Evolutionary conservation across 208 protist genomes (phyloP), one percentile per base, ranked within the genome.

Genomic region (Sergeia podlipaevii): DNA sequence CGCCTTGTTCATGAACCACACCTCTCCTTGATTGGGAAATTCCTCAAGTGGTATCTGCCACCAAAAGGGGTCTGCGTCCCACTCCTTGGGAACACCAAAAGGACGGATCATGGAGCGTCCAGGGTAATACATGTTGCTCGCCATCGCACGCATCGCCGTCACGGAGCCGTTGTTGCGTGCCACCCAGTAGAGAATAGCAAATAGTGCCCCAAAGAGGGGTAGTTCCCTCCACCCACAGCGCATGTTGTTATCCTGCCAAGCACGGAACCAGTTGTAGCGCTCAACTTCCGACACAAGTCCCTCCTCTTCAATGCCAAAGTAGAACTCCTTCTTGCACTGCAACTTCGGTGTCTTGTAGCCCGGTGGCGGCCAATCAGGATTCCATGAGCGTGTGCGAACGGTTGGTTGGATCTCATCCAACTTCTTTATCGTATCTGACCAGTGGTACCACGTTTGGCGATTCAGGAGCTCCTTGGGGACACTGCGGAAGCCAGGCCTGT

Each of bases 381-480:
- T 91, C 83, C 83, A 91, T 36, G 86, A 88, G 13, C 86, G 82
- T 32, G 82, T 88, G 23, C 82, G 86, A 23, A 85, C 85, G 3
- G 82, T 89, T 11, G 86, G 75, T 68, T 87, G 79, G 43, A 94
- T 91, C 53, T 94, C 82, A 60, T 94, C 80, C 77, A 74, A 89
- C 54, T 91, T 90, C 43, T 55, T 87, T 37, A 89, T 80, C n/a
- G 76, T 84, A 52, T 90, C 70, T 7, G 76, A 81, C 86, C 86
- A 94, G 70, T 91, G 79, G 63, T 94, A 94, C 86, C 86, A 94
- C 15, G 86, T 94, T 52, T 94, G 76, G 6, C 71, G 60, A 55
- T 94, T 94, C 17, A 94, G 65, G 27, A 94, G 58, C 69, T 94
- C 82, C 69, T 91, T 91, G 3, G 86, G 86, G 43, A 91, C 83